These are phyloP conservation scores for Citrus australasica DNA, from an alignment of 345 rosid genomes.

Conservation along the genomic window DNA sequence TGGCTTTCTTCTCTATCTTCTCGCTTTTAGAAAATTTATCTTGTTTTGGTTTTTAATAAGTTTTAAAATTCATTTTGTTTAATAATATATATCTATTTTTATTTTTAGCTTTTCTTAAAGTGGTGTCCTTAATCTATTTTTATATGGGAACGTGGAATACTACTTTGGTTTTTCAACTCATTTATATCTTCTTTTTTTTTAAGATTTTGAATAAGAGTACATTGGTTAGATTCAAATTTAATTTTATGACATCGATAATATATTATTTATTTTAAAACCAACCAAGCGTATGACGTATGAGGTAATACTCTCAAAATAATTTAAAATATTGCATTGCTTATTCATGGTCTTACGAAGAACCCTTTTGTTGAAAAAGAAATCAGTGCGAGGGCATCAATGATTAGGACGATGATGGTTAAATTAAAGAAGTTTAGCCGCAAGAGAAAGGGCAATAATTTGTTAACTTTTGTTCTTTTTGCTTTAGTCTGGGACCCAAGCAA, in stretches of 20 bases:
- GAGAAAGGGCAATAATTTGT: not conserved
- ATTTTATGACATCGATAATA: not conserved
- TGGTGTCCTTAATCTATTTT: too few species aligned
- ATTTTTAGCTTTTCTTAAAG: too few species aligned
- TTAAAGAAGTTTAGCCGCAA: not conserved
- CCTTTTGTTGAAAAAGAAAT: not conserved
- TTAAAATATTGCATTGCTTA: not conserved
- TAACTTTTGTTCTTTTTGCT: not conserved
- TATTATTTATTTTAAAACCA: too few species aligned
- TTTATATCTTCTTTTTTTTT: not conserved
- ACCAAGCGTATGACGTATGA: too few species aligned
- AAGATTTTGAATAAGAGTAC: not conserved
- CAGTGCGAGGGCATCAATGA: not conserved
- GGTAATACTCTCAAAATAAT: not conserved
- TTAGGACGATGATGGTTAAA: not conserved
- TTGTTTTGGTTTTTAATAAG: too few species aligned
- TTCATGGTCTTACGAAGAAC: not conserved
- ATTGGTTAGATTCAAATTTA: not conserved
- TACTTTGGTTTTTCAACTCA: too few species aligned
- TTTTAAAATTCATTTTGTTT: too few species aligned
- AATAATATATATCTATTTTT: too few species aligned
- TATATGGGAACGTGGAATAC: too few species aligned
- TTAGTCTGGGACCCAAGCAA: not conserved
- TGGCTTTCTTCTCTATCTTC: not conserved
- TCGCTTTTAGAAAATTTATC: not conserved